These are phyloP conservation scores for Fraxinus greggii DNA, from an alignment of 305 asterid species.

Conservation along the genomic window DNA sequence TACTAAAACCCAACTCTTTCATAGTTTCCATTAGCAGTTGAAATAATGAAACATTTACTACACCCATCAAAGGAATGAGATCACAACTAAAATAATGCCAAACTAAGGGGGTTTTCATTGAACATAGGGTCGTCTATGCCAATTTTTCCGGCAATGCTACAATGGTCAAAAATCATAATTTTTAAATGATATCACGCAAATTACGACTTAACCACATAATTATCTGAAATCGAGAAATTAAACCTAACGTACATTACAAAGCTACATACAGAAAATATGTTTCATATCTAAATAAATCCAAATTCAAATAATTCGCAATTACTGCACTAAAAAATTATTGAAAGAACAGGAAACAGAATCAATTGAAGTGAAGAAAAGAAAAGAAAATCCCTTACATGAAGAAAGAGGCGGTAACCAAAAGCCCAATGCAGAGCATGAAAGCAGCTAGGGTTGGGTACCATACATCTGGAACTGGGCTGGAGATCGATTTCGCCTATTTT, in stretches of 20 bases:
- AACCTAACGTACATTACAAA: neutral
- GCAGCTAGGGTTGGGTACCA: slow-evolving; percentile 19
- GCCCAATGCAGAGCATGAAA: slow-evolving; percentile 10
- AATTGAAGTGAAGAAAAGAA: neutral
- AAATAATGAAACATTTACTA: neutral
- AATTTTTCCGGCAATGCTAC: neutral
- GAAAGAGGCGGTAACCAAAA: slow-evolving; percentile 11
- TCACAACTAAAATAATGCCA: neutral
- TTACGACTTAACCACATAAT: neutral
- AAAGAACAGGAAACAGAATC: neutral
- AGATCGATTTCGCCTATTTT: slow-evolving; percentile 5
- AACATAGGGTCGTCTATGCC: neutral
- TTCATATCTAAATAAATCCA: neutral
- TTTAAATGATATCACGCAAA: neutral
- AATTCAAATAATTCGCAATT: neutral
- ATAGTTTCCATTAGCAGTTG: neutral
- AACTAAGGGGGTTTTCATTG: neutral
- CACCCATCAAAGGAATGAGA: neutral
- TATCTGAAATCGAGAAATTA: neutral
- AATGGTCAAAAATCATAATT: neutral
- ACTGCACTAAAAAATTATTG: neutral
- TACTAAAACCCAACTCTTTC: neutral
- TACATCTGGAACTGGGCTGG: slow-evolving; percentile 12
- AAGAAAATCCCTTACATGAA: slow-evolving; percentile 10
- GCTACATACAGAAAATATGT: neutral